A percentile compares a stretch with the other conserved stretches of the same genome.
These are phyloP conservation scores for Aspergillus cavernicola DNA, from an alignment of 495 filamentous ascomycete genomes.

Conservation along the genomic window DNA sequence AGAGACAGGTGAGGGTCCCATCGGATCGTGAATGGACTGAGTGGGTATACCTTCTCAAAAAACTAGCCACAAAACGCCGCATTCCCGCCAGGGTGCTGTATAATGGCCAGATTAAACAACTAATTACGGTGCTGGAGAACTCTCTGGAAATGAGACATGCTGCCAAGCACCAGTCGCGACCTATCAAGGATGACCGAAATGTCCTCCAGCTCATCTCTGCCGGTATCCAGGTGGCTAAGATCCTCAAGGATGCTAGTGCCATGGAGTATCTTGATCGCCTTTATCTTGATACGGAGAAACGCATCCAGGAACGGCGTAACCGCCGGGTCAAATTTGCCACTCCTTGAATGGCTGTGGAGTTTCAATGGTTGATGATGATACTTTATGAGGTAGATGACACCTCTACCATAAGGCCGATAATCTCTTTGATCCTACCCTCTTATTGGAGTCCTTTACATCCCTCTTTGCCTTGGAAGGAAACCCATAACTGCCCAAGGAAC, in stretches of 20 bases:
- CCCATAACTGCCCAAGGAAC: conserved; percentile 2
- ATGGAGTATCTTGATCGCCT: conserved; percentile 78
- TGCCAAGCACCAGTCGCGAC: conserved; percentile 76
- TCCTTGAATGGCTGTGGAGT: conserved; percentile 30
- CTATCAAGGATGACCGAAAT: conserved; percentile 85
- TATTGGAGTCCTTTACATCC: conserved; percentile 2
- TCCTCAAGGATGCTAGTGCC: conserved; percentile 73
- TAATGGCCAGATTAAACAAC: conserved; percentile 85
- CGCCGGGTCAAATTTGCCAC: conserved; percentile 45
- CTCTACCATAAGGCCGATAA: conserved; percentile 2
- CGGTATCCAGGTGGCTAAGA: conserved; percentile 81
- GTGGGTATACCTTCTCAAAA: conserved; percentile 85
- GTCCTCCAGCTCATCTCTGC: conserved; percentile 83
- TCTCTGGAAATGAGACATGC: conserved; percentile 82
- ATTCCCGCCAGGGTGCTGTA: conserved; percentile 81
- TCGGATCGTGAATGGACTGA: conserved; percentile 88
- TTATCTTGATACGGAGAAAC: conserved; percentile 65
- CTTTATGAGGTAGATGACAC: conserved; percentile 4
- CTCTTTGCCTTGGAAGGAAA: neutral
- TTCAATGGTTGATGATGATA: neutral
- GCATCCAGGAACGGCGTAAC: conserved; percentile 63
- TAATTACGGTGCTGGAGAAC: conserved; percentile 78
- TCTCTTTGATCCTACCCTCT: neutral
- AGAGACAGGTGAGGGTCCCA: conserved; percentile 72
- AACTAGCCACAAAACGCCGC: conserved; percentile 77